phyloP scores from a whole-genome alignment of 139 green algal species.

The Zygnema cylindricum region DNA sequence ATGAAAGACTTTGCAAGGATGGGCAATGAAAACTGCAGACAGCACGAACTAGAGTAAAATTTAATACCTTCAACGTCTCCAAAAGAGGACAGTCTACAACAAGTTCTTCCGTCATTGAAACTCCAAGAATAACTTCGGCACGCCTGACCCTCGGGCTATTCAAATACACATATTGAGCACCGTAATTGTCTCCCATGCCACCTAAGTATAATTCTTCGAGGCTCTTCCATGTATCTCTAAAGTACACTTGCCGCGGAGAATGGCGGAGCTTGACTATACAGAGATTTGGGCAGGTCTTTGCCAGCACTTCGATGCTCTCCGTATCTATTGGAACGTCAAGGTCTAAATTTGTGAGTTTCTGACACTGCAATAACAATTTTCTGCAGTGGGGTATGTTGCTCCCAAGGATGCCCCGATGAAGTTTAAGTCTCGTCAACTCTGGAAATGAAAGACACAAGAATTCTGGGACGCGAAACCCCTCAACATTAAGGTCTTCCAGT shows the following conservation, averaged over 20 bases:
- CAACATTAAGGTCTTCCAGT: conserved; percentile 13
- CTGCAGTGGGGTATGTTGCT: background rate
- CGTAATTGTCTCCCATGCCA: conserved; percentile 19
- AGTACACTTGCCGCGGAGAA: background rate
- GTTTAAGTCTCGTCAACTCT: conserved; percentile 13
- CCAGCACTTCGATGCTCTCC: background rate
- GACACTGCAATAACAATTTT: background rate
- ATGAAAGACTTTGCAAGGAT: background rate
- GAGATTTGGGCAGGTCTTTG: background rate
- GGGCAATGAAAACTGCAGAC: conserved; percentile 32
- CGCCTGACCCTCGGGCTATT: conserved; percentile 1
- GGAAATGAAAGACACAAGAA: background rate
- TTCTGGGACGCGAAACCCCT: conserved; percentile 21
- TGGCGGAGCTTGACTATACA: conserved; percentile 8
- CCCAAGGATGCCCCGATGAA: conserved; percentile 11
- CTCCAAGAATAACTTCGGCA: conserved; percentile 1
- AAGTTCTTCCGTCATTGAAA: conserved; percentile 14
- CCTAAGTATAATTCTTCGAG: conserved; percentile 20
- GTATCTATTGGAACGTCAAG: conserved; percentile 16
- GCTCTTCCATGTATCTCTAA: conserved; percentile 2
- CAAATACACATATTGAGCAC: background rate
- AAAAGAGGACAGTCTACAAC: conserved; percentile 22
- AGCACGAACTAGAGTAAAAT: background rate
- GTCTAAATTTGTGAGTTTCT: background rate
- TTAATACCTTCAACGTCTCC: conserved; percentile 12